Conservation (phyloP, 140 eudicot genomes). For the Flaveria floridana region DNA sequence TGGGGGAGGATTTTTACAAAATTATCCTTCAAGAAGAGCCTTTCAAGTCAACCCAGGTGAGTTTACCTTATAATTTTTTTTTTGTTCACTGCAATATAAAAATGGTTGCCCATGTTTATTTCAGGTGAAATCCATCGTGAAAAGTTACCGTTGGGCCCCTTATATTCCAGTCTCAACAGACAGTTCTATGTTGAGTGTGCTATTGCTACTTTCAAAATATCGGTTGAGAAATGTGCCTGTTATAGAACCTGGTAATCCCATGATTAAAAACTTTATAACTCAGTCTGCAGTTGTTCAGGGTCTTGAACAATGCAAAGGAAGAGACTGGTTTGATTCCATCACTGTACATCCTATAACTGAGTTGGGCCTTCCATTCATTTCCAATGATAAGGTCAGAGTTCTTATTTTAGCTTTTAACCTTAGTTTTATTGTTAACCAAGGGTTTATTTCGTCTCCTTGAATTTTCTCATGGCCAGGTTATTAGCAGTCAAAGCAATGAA, state of each 20-base stretch:
- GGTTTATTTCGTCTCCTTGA: not conserved
- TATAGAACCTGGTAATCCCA: conserved; percentile 64
- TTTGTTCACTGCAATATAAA: not conserved
- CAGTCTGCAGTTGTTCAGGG: conserved; percentile 89
- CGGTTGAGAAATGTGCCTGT: conserved; percentile 87
- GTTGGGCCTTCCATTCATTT: conserved; percentile 86
- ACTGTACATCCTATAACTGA: conserved; percentile 64
- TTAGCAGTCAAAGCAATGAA: conserved; percentile 55
- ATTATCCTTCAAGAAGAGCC: conserved; percentile 89
- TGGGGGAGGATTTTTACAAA: conserved; percentile 94
- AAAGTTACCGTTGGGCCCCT: conserved; percentile 83
- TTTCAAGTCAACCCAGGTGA: conserved; percentile 80
- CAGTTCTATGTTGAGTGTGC: conserved; percentile 76
- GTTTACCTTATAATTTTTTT: conserved; percentile 3
- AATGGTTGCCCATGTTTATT: conserved; percentile 12
- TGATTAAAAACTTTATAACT: conserved; percentile 70
- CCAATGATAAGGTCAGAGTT: conserved; percentile 53
- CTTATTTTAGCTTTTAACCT: not conserved
- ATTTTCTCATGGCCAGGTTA: conserved; percentile 44
- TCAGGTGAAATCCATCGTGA: conserved; percentile 76
- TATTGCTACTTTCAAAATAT: conserved; percentile 79
- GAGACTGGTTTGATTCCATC: conserved; percentile 92
- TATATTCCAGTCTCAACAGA: conserved; percentile 76
- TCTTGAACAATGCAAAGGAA: conserved; percentile 75
- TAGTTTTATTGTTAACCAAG: not conserved